phyloP scores from a whole-genome alignment of 2,329 filamentous ascomycete species.

The Cercospora sojina region DNA sequence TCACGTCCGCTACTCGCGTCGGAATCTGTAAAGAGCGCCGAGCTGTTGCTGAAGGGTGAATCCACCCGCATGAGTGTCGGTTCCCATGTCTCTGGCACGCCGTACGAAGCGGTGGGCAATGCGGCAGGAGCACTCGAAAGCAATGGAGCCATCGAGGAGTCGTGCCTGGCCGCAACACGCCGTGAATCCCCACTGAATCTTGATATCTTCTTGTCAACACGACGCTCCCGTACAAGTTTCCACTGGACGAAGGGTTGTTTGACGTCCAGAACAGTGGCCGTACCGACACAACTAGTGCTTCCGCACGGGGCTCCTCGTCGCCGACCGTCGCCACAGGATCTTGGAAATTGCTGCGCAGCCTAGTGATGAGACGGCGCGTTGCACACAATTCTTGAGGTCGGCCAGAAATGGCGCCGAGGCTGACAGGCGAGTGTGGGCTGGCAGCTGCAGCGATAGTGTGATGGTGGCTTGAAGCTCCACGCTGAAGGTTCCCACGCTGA shows the following conservation, averaged over 20 bases:
- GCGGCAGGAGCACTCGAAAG: background rate
- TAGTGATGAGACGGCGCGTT: background rate
- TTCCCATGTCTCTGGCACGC: background rate
- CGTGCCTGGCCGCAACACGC: background rate
- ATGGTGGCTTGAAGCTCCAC: constrained; percentile 1
- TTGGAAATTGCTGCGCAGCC: background rate
- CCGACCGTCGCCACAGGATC: background rate
- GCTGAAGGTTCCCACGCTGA: background rate
- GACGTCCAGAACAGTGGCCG: background rate
- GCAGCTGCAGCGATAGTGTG: background rate
- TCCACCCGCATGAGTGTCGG: background rate
- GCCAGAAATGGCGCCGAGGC: background rate
- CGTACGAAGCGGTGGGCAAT: background rate
- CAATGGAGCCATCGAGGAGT: background rate
- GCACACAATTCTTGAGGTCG: background rate
- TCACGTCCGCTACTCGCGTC: background rate
- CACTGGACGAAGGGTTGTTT: background rate
- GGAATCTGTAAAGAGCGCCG: background rate
- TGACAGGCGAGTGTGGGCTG: background rate
- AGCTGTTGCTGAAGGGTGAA: background rate
- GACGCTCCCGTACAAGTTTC: background rate
- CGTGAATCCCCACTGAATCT: background rate
- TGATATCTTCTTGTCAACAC: background rate
- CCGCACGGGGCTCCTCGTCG: background rate
- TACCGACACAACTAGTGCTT: background rate